Base-by-base conservation (phyloP, 176 grass and related monocot genomes). In the Phoenix dactylifera region DNA sequence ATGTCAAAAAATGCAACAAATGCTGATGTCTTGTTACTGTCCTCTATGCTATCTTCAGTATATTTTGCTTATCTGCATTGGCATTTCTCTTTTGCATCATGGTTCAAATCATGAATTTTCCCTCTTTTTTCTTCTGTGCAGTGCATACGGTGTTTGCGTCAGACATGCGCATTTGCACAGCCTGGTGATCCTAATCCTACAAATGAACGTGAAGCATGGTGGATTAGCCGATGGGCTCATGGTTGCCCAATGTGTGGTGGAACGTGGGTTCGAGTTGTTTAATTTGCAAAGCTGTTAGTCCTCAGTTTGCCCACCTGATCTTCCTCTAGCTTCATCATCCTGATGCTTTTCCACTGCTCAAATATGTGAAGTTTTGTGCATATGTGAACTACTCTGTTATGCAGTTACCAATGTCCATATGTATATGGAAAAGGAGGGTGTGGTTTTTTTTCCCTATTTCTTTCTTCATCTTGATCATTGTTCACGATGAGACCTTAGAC, bases 161-260 rank as follows among this genome's bases (percentile, higher is more conserved):
- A 98, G 70, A 98, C 93, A 4, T 89, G 84, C 68, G 93, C 93
- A 76, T 88, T 98, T 76, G 79, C 81, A 5, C 84, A 71, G 51
- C 81, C 84, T 25, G 84, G 79, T 70, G 72, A 28, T 52, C 49
- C 55, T 9, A 81, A 61, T 65, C 71, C 53, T 18, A 17, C 73
- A 2, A 92, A 92, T 73, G 93, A 89, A 49, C 82, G 73, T 2
- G 93, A 98, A 68, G 84, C 93, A 3, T 98, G 81, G 81, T 98
- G 87, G 87, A 86, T 98, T 61, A 89, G 93, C 70, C 61, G 93
- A 22, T 98, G 93, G 93, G 77, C 68, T 55, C 73, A 83, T 54
- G 87, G 81, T 16, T 98, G 93, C 60, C 93, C 93, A 23, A 98
- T 98, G 87, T 98, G 93, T 55, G 93, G 93, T 28, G 93, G 93